Evolutionary conservation across 495 filamentous ascomycete species (phyloP).

Genomic region (Cercophora newfieldiana): DNA sequence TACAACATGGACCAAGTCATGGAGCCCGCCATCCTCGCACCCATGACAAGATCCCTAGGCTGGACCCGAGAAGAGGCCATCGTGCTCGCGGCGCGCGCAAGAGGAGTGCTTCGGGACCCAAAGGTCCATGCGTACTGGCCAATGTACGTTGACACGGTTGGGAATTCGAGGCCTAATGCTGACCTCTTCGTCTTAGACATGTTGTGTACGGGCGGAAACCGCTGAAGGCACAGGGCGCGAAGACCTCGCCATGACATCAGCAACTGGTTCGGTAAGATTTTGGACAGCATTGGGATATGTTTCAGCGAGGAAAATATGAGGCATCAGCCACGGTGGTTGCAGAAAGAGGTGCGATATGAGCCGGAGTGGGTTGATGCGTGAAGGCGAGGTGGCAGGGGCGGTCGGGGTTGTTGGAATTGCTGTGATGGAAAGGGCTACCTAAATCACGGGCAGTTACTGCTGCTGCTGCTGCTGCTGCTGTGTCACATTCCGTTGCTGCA

Average conservation of each 20-base stretch:
- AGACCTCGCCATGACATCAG: background rate
- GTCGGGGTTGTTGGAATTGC: too few species aligned
- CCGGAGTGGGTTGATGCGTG: too few species aligned
- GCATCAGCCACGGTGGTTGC: too few species aligned
- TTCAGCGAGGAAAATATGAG: too few species aligned
- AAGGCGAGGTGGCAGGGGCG: too few species aligned
- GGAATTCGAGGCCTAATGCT: background rate
- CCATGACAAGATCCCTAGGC: background rate
- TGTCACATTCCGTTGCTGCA: too few species aligned
- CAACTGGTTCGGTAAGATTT: background rate
- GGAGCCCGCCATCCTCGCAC: background rate
- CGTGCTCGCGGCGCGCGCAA: constrained; percentile 1
- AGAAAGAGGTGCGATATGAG: too few species aligned
- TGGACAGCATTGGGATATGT: background rate
- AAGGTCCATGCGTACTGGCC: constrained; percentile 4
- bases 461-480: too few species aligned
- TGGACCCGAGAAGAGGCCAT: background rate
- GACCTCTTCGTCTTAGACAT: background rate
- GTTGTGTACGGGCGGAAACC: constrained; percentile 4
- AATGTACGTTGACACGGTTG: background rate
- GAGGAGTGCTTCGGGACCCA: background rate
- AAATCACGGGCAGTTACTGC: too few species aligned
- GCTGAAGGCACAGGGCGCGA: background rate
- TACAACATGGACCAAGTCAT: constrained; percentile 13
- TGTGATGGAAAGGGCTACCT: too few species aligned